phyloP scores from a whole-genome alignment of 2,329 filamentous ascomycete genomes.

The Colletotrichum siamense region DNA sequence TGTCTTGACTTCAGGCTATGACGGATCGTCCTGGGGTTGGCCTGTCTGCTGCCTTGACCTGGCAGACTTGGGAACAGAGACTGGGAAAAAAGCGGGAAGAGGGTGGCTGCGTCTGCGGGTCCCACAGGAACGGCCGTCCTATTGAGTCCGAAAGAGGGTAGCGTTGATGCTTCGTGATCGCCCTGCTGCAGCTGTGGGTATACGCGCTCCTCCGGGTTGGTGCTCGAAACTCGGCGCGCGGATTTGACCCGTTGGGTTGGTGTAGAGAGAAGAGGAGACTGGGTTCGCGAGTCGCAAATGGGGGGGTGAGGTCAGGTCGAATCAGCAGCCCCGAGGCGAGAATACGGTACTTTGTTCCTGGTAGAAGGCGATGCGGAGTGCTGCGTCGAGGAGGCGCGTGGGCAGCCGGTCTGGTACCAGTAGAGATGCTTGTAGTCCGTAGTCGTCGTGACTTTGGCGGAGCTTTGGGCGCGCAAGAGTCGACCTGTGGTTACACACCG shows the following conservation, averaged over 20 bases:
- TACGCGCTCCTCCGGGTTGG: constrained; percentile 19
- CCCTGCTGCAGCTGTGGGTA: constrained; percentile 23
- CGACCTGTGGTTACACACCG: constrained; percentile 23
- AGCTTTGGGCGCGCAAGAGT: constrained; percentile 17
- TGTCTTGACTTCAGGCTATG: constrained; percentile 49
- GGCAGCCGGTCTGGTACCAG: constrained; percentile 13
- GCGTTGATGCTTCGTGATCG: constrained; percentile 22
- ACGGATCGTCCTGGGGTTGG: constrained; percentile 32
- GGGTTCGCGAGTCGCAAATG: constrained; percentile 9
- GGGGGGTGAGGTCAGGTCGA: constrained; percentile 13
- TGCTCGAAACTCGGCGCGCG: constrained; percentile 16
- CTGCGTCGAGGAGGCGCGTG: constrained; percentile 14
- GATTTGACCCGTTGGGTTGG: background rate
- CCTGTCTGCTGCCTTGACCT: constrained; percentile 30
- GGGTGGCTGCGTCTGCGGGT: constrained; percentile 42
- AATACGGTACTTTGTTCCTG: constrained; percentile 4
- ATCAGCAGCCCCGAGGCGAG: constrained; percentile 12
- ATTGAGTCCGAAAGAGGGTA: constrained; percentile 13
- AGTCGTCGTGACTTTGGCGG: constrained; percentile 7
- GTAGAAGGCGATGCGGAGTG: constrained; percentile 14
- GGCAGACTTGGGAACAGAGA: constrained; percentile 26
- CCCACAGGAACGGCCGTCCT: constrained; percentile 32
- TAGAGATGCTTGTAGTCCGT: background rate
- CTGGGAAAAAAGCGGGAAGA: constrained; percentile 29
- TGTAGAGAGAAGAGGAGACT: background rate